Conservation (phyloP, 1,284 basidiomycete genomes). For the Bjerkandera adusta region DNA sequence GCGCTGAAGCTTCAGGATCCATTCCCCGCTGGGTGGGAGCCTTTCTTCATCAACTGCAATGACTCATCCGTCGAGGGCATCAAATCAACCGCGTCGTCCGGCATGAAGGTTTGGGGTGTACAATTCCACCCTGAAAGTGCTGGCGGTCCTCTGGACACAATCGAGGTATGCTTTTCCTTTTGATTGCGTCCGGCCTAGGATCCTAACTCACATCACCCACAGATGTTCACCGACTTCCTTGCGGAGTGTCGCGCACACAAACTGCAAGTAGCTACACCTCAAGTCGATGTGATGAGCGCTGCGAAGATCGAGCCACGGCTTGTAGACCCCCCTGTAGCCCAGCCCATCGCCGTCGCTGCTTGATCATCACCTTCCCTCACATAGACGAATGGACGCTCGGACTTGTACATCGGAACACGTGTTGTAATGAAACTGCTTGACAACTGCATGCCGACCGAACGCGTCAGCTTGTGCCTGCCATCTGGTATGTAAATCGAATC, state of each 20-base stretch:
- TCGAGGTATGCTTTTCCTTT: constrained; percentile 58
- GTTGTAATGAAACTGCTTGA: too few relatives aligned
- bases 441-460: too few relatives aligned
- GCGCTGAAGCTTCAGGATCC: constrained; percentile 90
- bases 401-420: too few relatives aligned
- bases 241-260: constrained; percentile 69
- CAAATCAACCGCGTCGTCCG: constrained; percentile 85
- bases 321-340: constrained; percentile 16
- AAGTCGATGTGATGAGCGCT: constrained; percentile 24
- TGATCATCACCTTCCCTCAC: constrained; percentile 11
- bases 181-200: constrained; percentile 1
- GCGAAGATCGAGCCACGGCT: constrained; percentile 22
- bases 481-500: not conserved
- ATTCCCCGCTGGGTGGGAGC: constrained; percentile 94
- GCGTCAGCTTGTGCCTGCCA: too few relatives aligned
- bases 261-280: constrained; percentile 27
- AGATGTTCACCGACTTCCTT: constrained; percentile 95
- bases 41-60: constrained; percentile 98
- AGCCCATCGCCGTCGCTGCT: constrained; percentile 30
- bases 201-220: constrained; percentile 4
- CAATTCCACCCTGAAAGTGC: constrained; percentile 97
- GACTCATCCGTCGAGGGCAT: constrained; percentile 97
- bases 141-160: constrained; percentile 91
- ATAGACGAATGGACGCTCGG: constrained; percentile 1
- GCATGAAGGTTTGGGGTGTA: constrained; percentile 91